Evolutionary conservation across 2,329 filamentous ascomycete genomes (phyloP).

Genomic region (Ilyonectria robusta): DNA sequence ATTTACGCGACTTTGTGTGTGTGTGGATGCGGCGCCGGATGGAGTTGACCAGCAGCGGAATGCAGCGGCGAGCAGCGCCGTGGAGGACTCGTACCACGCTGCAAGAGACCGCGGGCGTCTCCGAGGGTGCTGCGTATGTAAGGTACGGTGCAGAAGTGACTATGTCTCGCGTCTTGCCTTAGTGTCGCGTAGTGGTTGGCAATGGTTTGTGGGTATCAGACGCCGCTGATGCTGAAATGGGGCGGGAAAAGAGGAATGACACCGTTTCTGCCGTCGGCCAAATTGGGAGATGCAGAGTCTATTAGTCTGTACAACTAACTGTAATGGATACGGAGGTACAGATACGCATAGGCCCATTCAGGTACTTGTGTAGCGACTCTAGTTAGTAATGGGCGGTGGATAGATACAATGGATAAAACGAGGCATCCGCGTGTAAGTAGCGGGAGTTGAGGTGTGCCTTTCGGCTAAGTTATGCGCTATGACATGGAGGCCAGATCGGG

Average conservation of each 20-base stretch:
- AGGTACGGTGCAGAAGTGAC: not conserved
- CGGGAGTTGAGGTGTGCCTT: not conserved
- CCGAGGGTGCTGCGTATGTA: conserved; percentile 6
- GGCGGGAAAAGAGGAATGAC: not conserved
- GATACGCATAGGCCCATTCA: not conserved
- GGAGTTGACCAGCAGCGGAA: not conserved
- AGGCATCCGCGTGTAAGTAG: conserved; percentile 11
- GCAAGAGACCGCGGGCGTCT: conserved; percentile 15
- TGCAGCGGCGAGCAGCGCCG: not conserved
- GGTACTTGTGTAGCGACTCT: not conserved
- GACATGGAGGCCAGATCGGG: not conserved
- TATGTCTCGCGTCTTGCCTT: conserved; percentile 21
- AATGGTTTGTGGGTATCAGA: conserved; percentile 24
- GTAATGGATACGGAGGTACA: not conserved
- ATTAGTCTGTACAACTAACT: not conserved
- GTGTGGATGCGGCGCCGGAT: conserved; percentile 6
- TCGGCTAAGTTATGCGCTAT: conserved; percentile 1
- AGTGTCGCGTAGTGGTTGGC: conserved; percentile 26
- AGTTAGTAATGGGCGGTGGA: not conserved
- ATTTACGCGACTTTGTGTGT: conserved; percentile 9
- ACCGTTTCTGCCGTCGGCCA: not conserved
- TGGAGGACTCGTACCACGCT: conserved; percentile 24
- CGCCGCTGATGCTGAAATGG: conserved; percentile 8
- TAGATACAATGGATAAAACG: not conserved
- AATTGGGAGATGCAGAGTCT: not conserved